Evolutionary conservation across 192 early-diverging fungal species (phyloP).

Genomic region (Oehlia diaphana): DNA sequence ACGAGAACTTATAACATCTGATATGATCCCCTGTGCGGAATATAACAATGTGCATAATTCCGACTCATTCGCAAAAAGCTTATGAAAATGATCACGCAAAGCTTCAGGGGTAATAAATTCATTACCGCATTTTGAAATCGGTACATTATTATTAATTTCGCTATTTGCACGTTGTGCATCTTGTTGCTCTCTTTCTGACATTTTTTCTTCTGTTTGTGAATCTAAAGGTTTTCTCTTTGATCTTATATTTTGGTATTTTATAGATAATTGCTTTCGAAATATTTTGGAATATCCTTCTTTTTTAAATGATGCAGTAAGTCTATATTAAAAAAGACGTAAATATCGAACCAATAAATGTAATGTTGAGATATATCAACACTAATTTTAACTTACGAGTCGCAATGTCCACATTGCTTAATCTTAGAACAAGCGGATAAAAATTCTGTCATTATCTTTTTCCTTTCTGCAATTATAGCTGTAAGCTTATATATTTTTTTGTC

Average conservation of each 20-base stretch:
- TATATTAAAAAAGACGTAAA: background rate
- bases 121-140: slow-evolving; percentile 39
- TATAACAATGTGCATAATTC: slow-evolving; percentile 79
- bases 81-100: slow-evolving; percentile 73
- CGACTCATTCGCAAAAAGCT: slow-evolving; percentile 78
- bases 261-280: slow-evolving; percentile 71
- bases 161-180: slow-evolving; percentile 43
- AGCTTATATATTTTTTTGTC: slow-evolving; percentile 13
- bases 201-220: slow-evolving; percentile 25
- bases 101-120: slow-evolving; percentile 71
- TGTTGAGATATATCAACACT: background rate
- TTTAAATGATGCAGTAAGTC: slow-evolving; percentile 66
- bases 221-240: slow-evolving; percentile 22
- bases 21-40: slow-evolving; percentile 61
- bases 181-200: slow-evolving; percentile 41
- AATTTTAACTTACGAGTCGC: slow-evolving; percentile 44
- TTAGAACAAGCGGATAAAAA: slow-evolving; percentile 47
- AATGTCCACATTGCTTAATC: slow-evolving; percentile 64
- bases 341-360: background rate
- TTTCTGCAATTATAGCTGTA: slow-evolving; percentile 54
- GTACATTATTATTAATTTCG: slow-evolving; percentile 33
- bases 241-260: slow-evolving; percentile 48
- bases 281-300: slow-evolving; percentile 84
- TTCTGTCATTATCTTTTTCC: slow-evolving; percentile 49
- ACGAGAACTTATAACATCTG: background rate